Evolutionary conservation across 2,329 filamentous ascomycete genomes (phyloP).

Genomic region (Graphiopsis chlorocephala): DNA sequence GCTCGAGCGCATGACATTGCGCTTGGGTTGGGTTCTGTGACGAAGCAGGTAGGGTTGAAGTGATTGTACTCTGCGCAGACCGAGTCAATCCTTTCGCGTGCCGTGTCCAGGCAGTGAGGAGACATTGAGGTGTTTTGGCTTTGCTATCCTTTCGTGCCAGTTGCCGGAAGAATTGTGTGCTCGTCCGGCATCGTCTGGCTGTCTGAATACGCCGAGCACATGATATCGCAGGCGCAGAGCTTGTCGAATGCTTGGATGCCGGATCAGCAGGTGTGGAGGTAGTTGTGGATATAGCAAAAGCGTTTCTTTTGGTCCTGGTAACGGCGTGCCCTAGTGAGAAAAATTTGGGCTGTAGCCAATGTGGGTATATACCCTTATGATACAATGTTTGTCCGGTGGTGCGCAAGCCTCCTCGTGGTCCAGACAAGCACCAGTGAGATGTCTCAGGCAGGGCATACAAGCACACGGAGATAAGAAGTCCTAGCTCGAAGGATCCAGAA

Average conservation of each 20-base stretch:
- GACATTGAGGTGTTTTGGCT: neutral
- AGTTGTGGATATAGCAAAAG: neutral
- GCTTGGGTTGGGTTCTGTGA: too few relatives aligned
- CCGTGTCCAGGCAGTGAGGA: neutral
- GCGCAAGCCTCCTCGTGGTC: neutral
- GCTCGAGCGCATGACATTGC: too few relatives aligned
- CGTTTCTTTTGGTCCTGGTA: neutral
- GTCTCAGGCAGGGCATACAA: neutral
- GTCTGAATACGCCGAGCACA: neutral
- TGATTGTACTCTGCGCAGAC: neutral
- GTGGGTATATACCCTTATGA: neutral
- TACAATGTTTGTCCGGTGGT: neutral
- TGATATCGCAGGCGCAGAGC: neutral
- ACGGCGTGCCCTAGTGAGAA: neutral
- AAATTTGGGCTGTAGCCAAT: neutral
- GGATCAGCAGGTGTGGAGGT: neutral
- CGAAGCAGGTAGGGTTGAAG: neutral
- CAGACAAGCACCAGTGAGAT: neutral
- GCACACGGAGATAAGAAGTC: neutral
- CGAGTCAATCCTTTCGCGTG: neutral
- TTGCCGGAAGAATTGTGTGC: neutral
- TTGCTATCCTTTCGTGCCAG: neutral
- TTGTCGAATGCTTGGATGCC: neutral
- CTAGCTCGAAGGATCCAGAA: constrained; percentile 42
- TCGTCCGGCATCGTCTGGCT: neutral